Base-by-base conservation (phyloP, 2,329 filamentous ascomycete genomes). In the Phaeoacremonium minimum region DNA sequence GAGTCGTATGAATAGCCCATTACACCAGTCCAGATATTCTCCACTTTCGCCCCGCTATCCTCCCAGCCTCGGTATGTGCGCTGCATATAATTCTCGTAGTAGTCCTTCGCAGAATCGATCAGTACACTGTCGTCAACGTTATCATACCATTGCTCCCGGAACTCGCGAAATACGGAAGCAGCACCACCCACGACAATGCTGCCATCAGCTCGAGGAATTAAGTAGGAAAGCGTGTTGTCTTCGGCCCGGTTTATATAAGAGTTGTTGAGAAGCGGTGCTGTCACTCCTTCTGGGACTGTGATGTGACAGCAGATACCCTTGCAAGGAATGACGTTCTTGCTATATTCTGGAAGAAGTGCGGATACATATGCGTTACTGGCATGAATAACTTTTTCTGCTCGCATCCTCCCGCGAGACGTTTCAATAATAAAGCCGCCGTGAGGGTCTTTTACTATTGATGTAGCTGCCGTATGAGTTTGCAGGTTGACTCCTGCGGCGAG, bases 361-460 rank as follows among this genome's bases (percentile, higher is more conserved):
- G 77, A 72, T 0, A 80, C 83, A 53, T 85, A 85, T 11, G 65
- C 82, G 46, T 87, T 87, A 2, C 77, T 85, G 13, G 82, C 80
- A 30, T 83, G 66, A 15, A 86, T 61, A 12, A 86, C 63, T 19
- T 69, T 70, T 17, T 61, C 63, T 2, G 82, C 66, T 8, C 47
- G 52, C 35, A 83, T 69, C 0, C 42, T 51, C 9, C 81, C 83
- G 15, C 80, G 69, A 1, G 63, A 51, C 4, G 80, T 84, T 8
- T 63, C 50, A 2, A 80, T 55, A 2, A 52, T 63, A 60, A 71
- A 77, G 8, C 51, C 49, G 7, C 50, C 46, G 18, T 53, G 46
- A 1, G 43, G 13, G 16, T 41, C 40, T 1, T 44, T 33, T 4
- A 46, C 49, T 3, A 55, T 16, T 5, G 33, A 33, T 3, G 17